These are phyloP conservation scores for Candida boidinii DNA, from an alignment of 805 yeast species.

Conservation along the genomic window DNA sequence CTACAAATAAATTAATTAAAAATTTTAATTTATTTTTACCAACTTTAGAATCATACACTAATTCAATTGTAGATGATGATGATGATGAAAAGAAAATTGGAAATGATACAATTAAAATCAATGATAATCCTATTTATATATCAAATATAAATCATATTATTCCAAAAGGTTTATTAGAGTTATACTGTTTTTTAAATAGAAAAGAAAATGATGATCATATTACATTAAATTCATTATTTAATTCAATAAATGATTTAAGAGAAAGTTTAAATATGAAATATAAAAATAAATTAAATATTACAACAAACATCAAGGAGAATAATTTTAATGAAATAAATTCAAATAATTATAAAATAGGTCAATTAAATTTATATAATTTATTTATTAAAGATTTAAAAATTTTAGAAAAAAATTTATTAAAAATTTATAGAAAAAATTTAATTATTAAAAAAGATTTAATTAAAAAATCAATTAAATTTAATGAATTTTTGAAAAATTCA, in stretches of 20 bases:
- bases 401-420: constrained; percentile 32
- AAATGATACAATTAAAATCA: not conserved
- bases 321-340: constrained; percentile 18
- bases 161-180: constrained; percentile 37
- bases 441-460: constrained; percentile 17
- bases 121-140: constrained; percentile 11
- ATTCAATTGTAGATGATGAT: constrained; percentile 8
- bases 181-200: constrained; percentile 47
- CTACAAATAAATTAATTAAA: constrained; percentile 2
- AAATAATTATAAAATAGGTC: constrained; percentile 30
- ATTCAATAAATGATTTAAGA: constrained; percentile 50
- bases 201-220: constrained; percentile 35
- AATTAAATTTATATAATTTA: constrained; percentile 27
- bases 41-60: constrained; percentile 19
- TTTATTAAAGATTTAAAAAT: constrained; percentile 31
- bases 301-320: constrained; percentile 5
- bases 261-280: constrained; percentile 44
- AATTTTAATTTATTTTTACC: constrained; percentile 19
- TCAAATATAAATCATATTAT: constrained; percentile 22
- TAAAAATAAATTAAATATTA: constrained; percentile 12
- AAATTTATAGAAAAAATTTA: constrained; percentile 17
- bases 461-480: constrained; percentile 8
- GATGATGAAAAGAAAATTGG: not conserved
- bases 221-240: constrained; percentile 46
- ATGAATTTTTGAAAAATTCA: constrained; percentile 13